These are phyloP conservation scores for Ceratobasidium sp. DNA, from an alignment of 1,284 basidiomycete species.

Conservation along the genomic window DNA sequence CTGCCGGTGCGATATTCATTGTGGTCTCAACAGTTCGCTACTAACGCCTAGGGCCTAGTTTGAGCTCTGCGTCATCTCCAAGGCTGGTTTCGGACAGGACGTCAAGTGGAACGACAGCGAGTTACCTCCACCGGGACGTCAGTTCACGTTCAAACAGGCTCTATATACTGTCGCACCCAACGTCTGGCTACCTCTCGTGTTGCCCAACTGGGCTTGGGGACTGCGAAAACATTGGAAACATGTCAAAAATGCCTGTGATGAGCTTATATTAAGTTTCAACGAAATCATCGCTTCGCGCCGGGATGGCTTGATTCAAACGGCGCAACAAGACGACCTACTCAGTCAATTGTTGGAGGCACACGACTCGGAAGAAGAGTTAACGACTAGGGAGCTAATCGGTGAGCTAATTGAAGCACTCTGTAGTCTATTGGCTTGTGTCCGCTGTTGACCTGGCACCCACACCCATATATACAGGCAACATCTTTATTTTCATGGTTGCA, in stretches of 20 bases:
- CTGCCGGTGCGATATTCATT: background rate
- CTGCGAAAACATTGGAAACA: constrained; percentile 6
- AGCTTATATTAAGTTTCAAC: constrained; percentile 15
- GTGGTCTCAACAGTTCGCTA: background rate
- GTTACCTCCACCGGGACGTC: constrained; percentile 47
- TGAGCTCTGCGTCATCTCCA: constrained; percentile 41
- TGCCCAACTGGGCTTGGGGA: constrained; percentile 32
- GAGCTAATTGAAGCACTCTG: background rate
- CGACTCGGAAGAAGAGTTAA: constrained; percentile 9
- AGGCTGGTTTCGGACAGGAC: constrained; percentile 48
- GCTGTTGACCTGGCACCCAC: background rate
- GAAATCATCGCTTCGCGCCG: constrained; percentile 27
- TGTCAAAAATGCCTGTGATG: constrained; percentile 8
- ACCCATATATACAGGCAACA: constrained; percentile 15
- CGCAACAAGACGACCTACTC: constrained; percentile 51
- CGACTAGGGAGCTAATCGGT: constrained; percentile 26
- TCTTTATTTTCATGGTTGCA: constrained; percentile 43
- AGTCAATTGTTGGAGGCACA: constrained; percentile 10
- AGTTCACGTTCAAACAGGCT: constrained; percentile 40
- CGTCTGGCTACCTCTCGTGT: constrained; percentile 45
- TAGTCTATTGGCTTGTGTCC: background rate
- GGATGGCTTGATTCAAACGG: background rate
- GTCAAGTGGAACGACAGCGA: constrained; percentile 40
- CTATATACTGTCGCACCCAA: constrained; percentile 4
- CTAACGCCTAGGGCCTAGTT: constrained; percentile 49